These are phyloP conservation scores for Cymbopogon citratus DNA, from an alignment of 176 grass and related monocot genomes.

Conservation along the genomic window DNA sequence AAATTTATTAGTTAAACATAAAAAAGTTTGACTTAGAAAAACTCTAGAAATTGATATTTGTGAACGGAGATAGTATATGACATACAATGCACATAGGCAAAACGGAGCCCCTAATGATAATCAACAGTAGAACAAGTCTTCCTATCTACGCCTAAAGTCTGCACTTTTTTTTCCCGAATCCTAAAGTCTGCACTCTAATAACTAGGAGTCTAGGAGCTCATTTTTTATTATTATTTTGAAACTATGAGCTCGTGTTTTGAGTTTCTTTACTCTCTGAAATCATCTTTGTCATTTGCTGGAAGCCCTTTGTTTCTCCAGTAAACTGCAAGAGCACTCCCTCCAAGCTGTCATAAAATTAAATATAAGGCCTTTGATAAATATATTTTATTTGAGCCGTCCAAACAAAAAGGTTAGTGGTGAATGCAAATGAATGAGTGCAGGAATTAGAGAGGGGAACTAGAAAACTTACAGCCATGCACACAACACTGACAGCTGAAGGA, in stretches of 20 bases:
- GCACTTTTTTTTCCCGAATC: not conserved
- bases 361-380: conserved; percentile 11
- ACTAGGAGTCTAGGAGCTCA: conserved; percentile 7
- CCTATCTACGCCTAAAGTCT: conserved; percentile 5
- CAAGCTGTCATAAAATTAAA: conserved; percentile 51
- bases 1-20: not conserved
- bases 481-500: conserved; percentile 96
- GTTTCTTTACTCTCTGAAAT: conserved; percentile 76
- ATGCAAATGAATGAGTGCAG: not conserved
- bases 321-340: conserved; percentile 85
- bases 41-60: not conserved
- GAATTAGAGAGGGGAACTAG: not conserved
- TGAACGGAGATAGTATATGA: not conserved
- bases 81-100: not conserved
- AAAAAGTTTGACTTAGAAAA: not conserved
- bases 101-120: conserved; percentile 3
- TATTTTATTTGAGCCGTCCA: not conserved
- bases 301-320: conserved; percentile 85
- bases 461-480: conserved; percentile 82
- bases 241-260: not conserved
- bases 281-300: conserved; percentile 82
- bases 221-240: too few species aligned
- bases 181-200: not conserved
- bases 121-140: not conserved
- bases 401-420: not conserved